Evolutionary conservation across 768 basidiomycete species (phyloP).

Genomic region (Suillus paluster): DNA sequence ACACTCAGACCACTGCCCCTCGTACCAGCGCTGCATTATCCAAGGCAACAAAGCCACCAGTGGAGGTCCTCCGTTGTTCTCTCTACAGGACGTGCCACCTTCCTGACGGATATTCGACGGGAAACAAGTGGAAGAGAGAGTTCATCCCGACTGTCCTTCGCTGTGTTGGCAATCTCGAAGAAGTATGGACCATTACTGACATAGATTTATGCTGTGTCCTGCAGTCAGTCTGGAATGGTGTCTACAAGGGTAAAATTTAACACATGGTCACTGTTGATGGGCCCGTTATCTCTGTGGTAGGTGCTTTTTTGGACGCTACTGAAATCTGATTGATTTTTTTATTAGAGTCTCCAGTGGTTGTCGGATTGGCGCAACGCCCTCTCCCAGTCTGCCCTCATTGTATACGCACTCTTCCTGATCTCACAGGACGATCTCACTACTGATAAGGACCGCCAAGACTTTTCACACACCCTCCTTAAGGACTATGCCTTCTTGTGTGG

Average conservation of each 20-base stretch:
- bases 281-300: not conserved
- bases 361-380: not conserved
- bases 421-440: not conserved
- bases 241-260: slow-evolving; percentile 10
- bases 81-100: not conserved
- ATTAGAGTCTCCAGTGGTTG: not conserved
- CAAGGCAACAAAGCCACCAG: not conserved
- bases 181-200: slow-evolving; percentile 11
- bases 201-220: slow-evolving; percentile 5
- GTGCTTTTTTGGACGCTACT: not conserved
- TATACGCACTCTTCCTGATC: not conserved
- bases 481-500: slow-evolving; percentile 2
- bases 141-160: not conserved
- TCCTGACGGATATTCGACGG: not conserved
- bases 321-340: not conserved
- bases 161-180: not conserved
- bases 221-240: slow-evolving; percentile 13
- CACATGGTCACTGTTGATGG: slow-evolving; percentile 7
- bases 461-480: too few relatives aligned
- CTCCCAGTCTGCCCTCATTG: not conserved
- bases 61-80: not conserved
- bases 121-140: not conserved
- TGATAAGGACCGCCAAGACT: not conserved
- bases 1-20: not conserved
- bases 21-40: too few relatives aligned